Percentiles rank a stretch among this genome's conserved stretches.
Conservation (phyloP, 2,329 filamentous ascomycete genomes). For the Emergomyces pasteurianus region DNA sequence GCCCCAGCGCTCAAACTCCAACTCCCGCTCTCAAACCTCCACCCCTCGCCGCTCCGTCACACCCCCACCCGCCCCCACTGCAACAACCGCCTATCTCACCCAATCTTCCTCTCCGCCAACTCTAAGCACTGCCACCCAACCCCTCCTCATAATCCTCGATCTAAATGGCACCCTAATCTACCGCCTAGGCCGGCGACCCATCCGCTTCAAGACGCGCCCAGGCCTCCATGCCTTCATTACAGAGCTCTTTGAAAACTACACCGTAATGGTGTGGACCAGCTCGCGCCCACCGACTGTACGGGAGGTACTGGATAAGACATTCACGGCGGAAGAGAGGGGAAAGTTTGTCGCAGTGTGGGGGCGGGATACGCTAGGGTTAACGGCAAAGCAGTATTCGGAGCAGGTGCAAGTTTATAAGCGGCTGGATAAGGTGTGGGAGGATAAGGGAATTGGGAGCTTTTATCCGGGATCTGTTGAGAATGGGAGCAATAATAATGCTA, state of each 20-base stretch:
- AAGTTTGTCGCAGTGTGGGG: slow-evolving; percentile 62
- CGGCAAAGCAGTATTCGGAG: slow-evolving; percentile 47
- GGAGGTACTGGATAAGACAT: slow-evolving; percentile 45
- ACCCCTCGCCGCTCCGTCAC: not conserved
- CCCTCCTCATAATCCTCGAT: slow-evolving; percentile 74
- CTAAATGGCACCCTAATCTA: slow-evolving; percentile 83
- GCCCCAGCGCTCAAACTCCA: not conserved
- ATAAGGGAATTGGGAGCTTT: slow-evolving; percentile 22
- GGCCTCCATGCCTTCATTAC: slow-evolving; percentile 56
- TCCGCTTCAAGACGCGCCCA: slow-evolving; percentile 53
- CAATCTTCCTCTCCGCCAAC: slow-evolving; percentile 38
- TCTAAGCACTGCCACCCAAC: slow-evolving; percentile 38
- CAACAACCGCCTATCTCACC: slow-evolving; percentile 49
- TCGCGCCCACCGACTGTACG: slow-evolving; percentile 62
- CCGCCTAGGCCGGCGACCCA: slow-evolving; percentile 47
- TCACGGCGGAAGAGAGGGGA: slow-evolving; percentile 42
- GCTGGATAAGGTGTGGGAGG: slow-evolving; percentile 58
- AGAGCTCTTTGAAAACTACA: slow-evolving; percentile 63
- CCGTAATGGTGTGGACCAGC: slow-evolving; percentile 84
- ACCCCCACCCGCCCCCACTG: slow-evolving; percentile 42
- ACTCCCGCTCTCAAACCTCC: not conserved
- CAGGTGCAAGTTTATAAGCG: slow-evolving; percentile 87
- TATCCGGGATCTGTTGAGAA: slow-evolving; percentile 23
- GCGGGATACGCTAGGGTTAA: slow-evolving; percentile 63
- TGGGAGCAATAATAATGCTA: slow-evolving; percentile 6